Base-by-base conservation (phyloP, 1,284 basidiomycete genomes). In the Cerrena zonata region DNA sequence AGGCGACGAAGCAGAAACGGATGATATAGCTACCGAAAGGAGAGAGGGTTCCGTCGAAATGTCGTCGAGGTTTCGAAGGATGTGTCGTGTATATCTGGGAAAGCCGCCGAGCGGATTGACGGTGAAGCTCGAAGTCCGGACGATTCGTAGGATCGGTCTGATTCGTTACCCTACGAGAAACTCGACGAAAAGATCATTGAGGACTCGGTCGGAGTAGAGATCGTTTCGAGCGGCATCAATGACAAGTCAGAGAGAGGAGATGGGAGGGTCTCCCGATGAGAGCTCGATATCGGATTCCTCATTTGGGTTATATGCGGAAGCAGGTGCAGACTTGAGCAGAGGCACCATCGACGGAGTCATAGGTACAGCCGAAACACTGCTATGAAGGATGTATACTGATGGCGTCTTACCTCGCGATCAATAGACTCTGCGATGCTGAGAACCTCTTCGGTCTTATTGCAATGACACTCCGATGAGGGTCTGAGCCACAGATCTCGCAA, bases 61-160 rank as follows among this genome's bases (percentile, higher is more conserved):
- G n/a, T 61, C 61, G 55, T 57, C 42, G 71, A 72, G 4, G 72
- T 73, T 49, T 88, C 86, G 54, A 81, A 84, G 0, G 84, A 86
- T 0, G 61, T 66, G 56, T 88, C 86, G 2, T 65, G 69, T 1
- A 74, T 77, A 45, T 86, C 83, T 1, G 74, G 76, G 24, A 85
- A 60, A 1, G 76, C 76, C 21, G 79, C 57, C 0, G 83, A 81
- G 44, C 74, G 72, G 3, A 82, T 65, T 13, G 84, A 83, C 21
- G 84, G 84, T 0, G 85, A 86, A 0, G 86, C 82, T 10, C 70
- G 71, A 21, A 89, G 68, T 15, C 83, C 66, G 0, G 83, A 83
- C 0, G 85, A 86, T 30, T 88, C 85, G 55, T 84, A 89, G 0
- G 86, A 84, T 7, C 70, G 58, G 53, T 86, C 78, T 0, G 79